Evolutionary conservation across 805 yeast species (phyloP).

Genomic region (Jamesozyma lodderae): DNA sequence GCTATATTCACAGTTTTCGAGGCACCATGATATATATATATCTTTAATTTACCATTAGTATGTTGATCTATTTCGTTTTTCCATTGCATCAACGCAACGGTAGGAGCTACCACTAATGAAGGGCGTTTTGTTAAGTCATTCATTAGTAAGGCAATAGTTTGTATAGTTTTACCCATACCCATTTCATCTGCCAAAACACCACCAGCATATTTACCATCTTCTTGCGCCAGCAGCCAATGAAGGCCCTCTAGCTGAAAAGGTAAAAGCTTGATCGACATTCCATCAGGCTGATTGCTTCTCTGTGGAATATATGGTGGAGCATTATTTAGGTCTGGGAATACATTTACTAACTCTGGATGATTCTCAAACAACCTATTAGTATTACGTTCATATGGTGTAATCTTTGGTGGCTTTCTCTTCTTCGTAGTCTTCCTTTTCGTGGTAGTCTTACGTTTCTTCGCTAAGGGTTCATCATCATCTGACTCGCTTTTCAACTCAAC

Average conservation of each 20-base stretch:
- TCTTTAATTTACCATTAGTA: conserved; percentile 60
- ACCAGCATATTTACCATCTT: conserved; percentile 67
- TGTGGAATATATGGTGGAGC: conserved; percentile 41
- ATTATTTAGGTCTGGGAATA: conserved; percentile 55
- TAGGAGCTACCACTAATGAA: conserved; percentile 88
- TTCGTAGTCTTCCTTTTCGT: conserved; percentile 11
- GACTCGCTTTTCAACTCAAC: conserved; percentile 1
- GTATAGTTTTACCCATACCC: conserved; percentile 99
- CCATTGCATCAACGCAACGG: conserved; percentile 99
- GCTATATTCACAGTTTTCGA: conserved; percentile 51
- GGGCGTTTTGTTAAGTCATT: conserved; percentile 59
- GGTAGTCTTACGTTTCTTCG: conserved; percentile 17
- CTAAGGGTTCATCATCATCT: conserved; percentile 14
- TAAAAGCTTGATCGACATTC: conserved; percentile 60
- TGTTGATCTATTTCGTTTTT: conserved; percentile 82
- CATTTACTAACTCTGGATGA: conserved; percentile 71
- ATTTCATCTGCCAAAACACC: conserved; percentile 96
- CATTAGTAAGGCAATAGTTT: conserved; percentile 83
- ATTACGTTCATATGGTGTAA: conserved; percentile 60
- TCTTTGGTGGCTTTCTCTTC: conserved; percentile 38
- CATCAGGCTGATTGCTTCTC: conserved; percentile 65
- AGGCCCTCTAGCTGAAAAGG: conserved; percentile 94
- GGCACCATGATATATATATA: conserved; percentile 78
- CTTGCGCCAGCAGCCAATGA: conserved; percentile 81
- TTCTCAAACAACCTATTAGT: conserved; percentile 58